Base-by-base conservation (phyloP, 768 basidiomycete species). In the Collybia mongolica region DNA sequence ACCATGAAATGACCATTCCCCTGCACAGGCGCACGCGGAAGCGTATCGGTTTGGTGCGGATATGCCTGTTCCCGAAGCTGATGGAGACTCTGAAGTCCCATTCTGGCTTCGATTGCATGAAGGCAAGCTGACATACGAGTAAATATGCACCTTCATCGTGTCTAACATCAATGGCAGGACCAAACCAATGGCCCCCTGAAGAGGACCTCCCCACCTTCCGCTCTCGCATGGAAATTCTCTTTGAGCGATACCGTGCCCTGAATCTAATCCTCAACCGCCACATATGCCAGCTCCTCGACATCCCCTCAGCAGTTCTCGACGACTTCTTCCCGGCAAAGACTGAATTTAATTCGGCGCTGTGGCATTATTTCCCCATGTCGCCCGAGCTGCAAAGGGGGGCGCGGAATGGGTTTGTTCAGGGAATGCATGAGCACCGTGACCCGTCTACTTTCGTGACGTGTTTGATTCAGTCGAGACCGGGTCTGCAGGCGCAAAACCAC, bases 401-500 rank as follows among this genome's bases (percentile, higher is more conserved):
- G 14, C 54, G 51, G 51, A 48, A 62, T 40, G 65, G 61, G 11
- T 67, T 67, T 42, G 60, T 61, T 22, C 54, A 62, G 43, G 65
- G 64, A 4, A 65, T 67, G 64, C 65, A 65, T 39, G 64, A 67
- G 50, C 65, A 65, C 46, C 62, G 65, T 9, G 64, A 67, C 48
- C 65, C 65, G 2, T 61, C 61, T 11, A 65, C 64, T 4, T 67
- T 65, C 49, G 54, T 67, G 7, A 67, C 64, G 0, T 65, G 64
- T 41, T 52, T 67, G 48, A 65, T 67, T 35, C 65, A 67, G 45
- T 62, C 61, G 1, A 52, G 65, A 17, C 42, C 54, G 14, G 65
- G 64, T 2, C 48, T 67, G 14, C 64, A 67, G 49, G 65, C 52
- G 22, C 62, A 67, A 48, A 67, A 67, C 45, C 61, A 65, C 28